Evolutionary conservation across 2,329 filamentous ascomycete species (phyloP), one percentile per base, ranked within the genome.

Genomic region (Colletotrichum endophyticum): DNA sequence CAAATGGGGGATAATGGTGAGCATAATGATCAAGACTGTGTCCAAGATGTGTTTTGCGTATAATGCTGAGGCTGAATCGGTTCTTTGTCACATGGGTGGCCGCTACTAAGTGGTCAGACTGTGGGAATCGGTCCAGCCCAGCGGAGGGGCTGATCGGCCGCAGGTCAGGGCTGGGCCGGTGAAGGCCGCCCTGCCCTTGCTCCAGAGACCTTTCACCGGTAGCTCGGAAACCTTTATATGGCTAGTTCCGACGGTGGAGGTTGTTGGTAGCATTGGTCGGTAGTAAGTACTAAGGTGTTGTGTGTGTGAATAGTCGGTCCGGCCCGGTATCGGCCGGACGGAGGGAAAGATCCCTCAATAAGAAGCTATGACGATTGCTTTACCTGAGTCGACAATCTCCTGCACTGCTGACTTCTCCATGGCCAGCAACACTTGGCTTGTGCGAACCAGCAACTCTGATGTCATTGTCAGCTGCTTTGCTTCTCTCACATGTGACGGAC

Each of bases 401-500:
- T 94, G 90, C 66, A 89, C 86, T 73, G 91, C 86, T 2, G 92
- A 92, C 81, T 91, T 87, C 81, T 97, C 95, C 28, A 94, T 85
- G 74, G 89, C 92, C 49, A 94, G 83, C 16, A 95, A 86, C 44
- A 95, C 86, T 80, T 90, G 89, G 66, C 89, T 91, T 5, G 92
- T 92, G 66, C 92, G 90, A 44, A 96, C 88, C 57, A 94, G 84
- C 70, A 96, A 84, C 85, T 95, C 94, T 95, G 80, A n/a, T 39
- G n/a, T 67, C 64, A 22, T 25, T 39, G 73, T 81, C 49, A 82
- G 77, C 72, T 36, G 27, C n/a, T 19, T 27, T 44, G 44, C 44
- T 6, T 30, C 16, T 28, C 8, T 30, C 5, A 9, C 19, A 19
- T 15, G 8, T 11, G 27, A 22, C 8, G 11, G 6, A 1, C 5